Conservation (phyloP, 202 grass and related monocot genomes). For the Brachypodium distachyon region DNA sequence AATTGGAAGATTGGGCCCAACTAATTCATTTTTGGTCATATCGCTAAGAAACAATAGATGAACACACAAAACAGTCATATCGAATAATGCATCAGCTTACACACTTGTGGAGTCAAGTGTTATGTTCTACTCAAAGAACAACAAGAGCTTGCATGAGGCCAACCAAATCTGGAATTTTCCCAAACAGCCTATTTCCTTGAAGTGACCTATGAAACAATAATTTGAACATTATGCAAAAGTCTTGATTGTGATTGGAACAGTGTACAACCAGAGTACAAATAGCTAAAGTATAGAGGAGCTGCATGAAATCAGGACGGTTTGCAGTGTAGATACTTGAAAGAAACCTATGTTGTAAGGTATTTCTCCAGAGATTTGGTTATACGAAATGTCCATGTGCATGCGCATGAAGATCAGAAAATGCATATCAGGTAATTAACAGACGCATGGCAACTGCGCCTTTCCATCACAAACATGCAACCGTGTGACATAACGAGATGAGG, state of each 20-base stretch:
- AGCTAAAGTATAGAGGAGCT: not conserved
- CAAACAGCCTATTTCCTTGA: conserved; percentile 86
- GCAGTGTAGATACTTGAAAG: too few species aligned
- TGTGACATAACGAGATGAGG: too few species aligned
- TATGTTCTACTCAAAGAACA: conserved; percentile 68
- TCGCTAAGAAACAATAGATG: conserved; percentile 43
- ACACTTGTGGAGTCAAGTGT: not conserved
- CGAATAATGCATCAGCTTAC: not conserved
- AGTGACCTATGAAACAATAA: conserved; percentile 59
- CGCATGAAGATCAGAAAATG: too few species aligned
- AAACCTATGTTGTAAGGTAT: conserved; percentile 99
- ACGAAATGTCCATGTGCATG: too few species aligned
- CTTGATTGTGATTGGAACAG: not conserved
- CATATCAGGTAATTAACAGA: too few species aligned
- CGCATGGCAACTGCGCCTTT: too few species aligned
- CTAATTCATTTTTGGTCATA: conserved; percentile 84
- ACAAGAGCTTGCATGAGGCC: conserved; percentile 99
- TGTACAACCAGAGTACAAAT: not conserved
- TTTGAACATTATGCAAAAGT: not conserved
- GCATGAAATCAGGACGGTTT: conserved; percentile 6
- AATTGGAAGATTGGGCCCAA: conserved; percentile 84
- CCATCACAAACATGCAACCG: too few species aligned
- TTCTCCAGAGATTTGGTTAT: too few species aligned
- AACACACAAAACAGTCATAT: not conserved
- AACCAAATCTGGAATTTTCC: conserved; percentile 96